A percentile compares a stretch with the other conserved stretches of the same genome.
Evolutionary conservation across 257 asterid species (phyloP).

Genomic region (Primulina eburnea): DNA sequence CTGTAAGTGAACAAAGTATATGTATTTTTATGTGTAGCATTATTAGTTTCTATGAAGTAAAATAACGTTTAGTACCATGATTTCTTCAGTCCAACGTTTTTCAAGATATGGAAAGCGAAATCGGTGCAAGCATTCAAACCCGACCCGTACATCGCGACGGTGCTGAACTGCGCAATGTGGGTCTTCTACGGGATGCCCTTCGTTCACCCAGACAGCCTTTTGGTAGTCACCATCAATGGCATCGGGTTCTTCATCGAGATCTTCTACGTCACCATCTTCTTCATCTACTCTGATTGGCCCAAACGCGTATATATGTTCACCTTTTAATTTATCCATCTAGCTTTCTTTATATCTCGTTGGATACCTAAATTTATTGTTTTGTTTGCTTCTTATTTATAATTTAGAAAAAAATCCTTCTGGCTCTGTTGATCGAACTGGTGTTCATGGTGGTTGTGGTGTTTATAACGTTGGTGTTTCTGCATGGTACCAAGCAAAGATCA

Average conservation of each 20-base stretch:
- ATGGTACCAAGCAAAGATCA: conserved; percentile 40
- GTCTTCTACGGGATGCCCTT: conserved; percentile 67
- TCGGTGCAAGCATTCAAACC: conserved; percentile 52
- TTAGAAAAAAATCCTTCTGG: conserved; percentile 43
- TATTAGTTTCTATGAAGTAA: not conserved
- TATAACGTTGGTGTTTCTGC: conserved; percentile 38
- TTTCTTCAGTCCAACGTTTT: conserved; percentile 59
- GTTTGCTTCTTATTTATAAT: not conserved
- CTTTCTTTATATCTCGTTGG: no score
- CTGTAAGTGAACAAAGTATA: conserved; percentile 26
- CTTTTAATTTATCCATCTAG: not conserved
- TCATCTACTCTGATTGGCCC: conserved; percentile 44
- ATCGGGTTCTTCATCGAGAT: conserved; percentile 44
- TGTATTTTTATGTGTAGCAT: no score
- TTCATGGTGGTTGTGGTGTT: conserved; percentile 24
- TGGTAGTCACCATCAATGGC: conserved; percentile 64
- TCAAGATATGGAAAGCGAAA: conserved; percentile 41
- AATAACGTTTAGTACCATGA: not conserved
- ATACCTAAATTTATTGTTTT: not conserved
- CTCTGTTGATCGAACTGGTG: conserved; percentile 30
- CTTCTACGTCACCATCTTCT: conserved; percentile 38
- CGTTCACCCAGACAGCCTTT: conserved; percentile 54
- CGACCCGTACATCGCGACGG: conserved; percentile 47
- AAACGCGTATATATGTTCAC: conserved; percentile 26
- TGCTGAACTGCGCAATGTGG: conserved; percentile 66